Percentiles rank a stretch among this genome's conserved stretches.
Conservation (phyloP, 2,329 filamentous ascomycete species). For the Apiospora pterosperma region DNA sequence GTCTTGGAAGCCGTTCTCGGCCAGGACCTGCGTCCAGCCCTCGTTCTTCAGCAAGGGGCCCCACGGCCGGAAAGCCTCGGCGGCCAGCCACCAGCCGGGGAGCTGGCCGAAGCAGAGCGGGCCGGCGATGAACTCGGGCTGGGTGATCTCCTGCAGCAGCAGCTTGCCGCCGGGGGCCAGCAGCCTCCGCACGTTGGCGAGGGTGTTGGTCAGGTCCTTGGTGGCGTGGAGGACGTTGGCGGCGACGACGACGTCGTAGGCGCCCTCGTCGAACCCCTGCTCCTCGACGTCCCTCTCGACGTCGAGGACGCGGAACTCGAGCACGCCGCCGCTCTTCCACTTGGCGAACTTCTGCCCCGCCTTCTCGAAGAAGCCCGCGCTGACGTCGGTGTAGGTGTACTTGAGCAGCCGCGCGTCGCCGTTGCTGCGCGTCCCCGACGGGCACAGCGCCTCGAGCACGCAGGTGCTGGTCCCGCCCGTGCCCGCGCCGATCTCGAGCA, state of each 20-base stretch:
- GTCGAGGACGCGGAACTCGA: conserved; percentile 28
- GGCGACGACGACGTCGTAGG: conserved; percentile 28
- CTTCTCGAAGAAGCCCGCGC: conserved; percentile 32
- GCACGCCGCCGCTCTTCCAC: conserved; percentile 17
- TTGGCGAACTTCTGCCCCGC: conserved; percentile 27
- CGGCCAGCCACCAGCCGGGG: conserved; percentile 2
- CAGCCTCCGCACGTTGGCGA: conserved; percentile 22
- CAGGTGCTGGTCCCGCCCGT: conserved; percentile 37
- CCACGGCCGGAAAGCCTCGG: background rate
- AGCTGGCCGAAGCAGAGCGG: conserved; percentile 5
- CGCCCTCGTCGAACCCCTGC: conserved; percentile 24
- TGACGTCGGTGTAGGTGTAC: conserved; percentile 45
- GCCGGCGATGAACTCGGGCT: background rate
- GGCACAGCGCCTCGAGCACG: conserved; percentile 31
- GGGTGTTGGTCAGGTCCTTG: conserved; percentile 20
- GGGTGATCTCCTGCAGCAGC: background rate
- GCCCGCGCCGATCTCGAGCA: conserved; percentile 39
- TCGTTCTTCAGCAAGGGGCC: background rate
- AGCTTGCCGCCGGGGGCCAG: conserved; percentile 21
- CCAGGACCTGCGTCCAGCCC: background rate
- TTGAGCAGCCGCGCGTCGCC: conserved; percentile 27
- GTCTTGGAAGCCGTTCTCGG: background rate
- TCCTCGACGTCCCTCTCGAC: conserved; percentile 20
- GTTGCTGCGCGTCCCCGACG: conserved; percentile 5
- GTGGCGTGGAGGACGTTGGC: conserved; percentile 29